Evolutionary conservation across 306 rosid species (phyloP), one percentile per base, ranked within the genome.

Genomic region (Begonia peltatifolia): DNA sequence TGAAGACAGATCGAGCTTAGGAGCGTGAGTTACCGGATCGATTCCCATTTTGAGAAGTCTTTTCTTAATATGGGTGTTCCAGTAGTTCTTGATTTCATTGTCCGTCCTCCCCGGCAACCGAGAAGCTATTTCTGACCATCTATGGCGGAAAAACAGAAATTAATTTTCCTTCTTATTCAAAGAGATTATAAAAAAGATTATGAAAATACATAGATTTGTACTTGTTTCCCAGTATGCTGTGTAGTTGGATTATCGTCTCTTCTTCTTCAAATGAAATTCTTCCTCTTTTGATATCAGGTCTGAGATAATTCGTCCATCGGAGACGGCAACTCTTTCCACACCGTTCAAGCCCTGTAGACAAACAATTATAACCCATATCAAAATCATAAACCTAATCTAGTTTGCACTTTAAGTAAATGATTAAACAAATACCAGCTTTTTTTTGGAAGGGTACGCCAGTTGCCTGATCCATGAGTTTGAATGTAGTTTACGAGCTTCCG

Each of bases 291-390:
- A 90, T 85, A 62, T 85, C 97, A 12, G 97, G 97, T 20, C 97
- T 80, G 52, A 90, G 55, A 63, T 90, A 90, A 64, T 90, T 90
- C 0, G 94, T 78, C 97, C 97, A 90, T 50, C 97, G 72, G 53
- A 90, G 95, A 5, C 97, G 82, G 62, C 97, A 90, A 67, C 97
- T 90, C 75, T 90, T 90, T n/a, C 97, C 97, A 55, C 97, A 90
- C 71, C 97, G 71, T 63, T 78, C 69, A 10, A 90, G 74, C 48
- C 82, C 97, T 89, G 30, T 16, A 30, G 10, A 56, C 14, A 54
- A 5, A 6, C 14, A 53, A 23, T 20, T 20, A 20, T 20, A 11
- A 50, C 7, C 10, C 6, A 20, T 20, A 20, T 20, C 23, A 20
- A 20, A 0, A 20, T 2, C 23, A 20, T 20, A 20, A 20, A 20